Percentiles rank a stretch among this genome's conserved stretches.
phyloP scores from a whole-genome alignment of 2,329 filamentous ascomycete species.

The Microsporum audouinii region DNA sequence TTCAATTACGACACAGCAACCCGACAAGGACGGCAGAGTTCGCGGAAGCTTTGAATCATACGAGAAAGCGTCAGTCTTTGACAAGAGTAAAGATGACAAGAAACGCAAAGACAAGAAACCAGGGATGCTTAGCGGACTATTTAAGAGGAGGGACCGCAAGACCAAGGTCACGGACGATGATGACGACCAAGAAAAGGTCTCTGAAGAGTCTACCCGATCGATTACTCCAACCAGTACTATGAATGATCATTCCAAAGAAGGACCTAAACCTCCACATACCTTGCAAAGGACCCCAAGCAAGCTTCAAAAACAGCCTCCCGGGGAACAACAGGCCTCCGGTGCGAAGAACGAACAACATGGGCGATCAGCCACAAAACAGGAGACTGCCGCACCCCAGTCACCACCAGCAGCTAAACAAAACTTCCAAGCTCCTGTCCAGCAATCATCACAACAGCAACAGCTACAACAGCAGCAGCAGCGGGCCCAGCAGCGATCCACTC shows the following conservation, averaged over 20 bases:
- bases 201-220: constrained; percentile 44
- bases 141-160: constrained; percentile 56
- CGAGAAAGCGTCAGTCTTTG: constrained; percentile 54
- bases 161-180: constrained; percentile 38
- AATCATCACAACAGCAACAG: neutral
- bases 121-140: constrained; percentile 59
- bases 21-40: constrained; percentile 29
- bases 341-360: neutral
- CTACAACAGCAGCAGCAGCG: neutral
- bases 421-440: neutral
- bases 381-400: neutral
- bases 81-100: constrained; percentile 61
- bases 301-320: constrained; percentile 55
- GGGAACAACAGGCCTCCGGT: constrained; percentile 41
- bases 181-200: constrained; percentile 47
- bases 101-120: constrained; percentile 62
- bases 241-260: constrained; percentile 31
- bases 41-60: constrained; percentile 60
- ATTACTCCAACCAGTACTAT: constrained; percentile 37
- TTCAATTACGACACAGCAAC: constrained; percentile 24
- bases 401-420: neutral
- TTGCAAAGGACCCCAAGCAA: constrained; percentile 53
- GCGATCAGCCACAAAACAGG: constrained; percentile 5
- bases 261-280: constrained; percentile 24
- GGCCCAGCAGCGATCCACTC: neutral